Percentiles rank a stretch among this genome's conserved stretches.
phyloP scores from a whole-genome alignment of 2,329 filamentous ascomycete species.

The Drechslerella coelobrocha region DNA sequence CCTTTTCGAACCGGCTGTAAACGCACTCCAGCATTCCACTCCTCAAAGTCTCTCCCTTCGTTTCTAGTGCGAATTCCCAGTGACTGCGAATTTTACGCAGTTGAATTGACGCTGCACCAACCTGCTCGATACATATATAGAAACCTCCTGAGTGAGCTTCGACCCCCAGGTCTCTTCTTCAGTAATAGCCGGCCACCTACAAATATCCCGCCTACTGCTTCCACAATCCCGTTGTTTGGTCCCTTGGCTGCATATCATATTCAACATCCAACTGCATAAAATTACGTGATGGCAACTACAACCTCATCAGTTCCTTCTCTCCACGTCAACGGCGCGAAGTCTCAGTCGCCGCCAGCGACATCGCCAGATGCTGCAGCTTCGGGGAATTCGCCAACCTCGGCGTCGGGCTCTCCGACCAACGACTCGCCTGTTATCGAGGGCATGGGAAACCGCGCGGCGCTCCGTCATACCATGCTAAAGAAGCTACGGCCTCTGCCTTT shows the following conservation, averaged over 20 bases:
- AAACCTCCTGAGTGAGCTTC: no score
- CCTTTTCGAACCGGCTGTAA: slow-evolving; percentile 30
- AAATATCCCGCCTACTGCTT: no score
- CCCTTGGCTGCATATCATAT: not conserved
- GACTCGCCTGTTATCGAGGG: slow-evolving; percentile 55
- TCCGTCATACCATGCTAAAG: slow-evolving; percentile 60
- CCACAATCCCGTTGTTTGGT: not conserved
- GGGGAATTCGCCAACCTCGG: slow-evolving; percentile 23
- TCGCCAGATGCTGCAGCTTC: slow-evolving; percentile 11
- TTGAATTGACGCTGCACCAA: slow-evolving; percentile 34
- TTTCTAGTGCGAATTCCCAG: slow-evolving; percentile 20
- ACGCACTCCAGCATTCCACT: slow-evolving; percentile 24
- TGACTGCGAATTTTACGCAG: slow-evolving; percentile 21
- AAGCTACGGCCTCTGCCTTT: slow-evolving; percentile 61
- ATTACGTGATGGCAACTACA: slow-evolving; percentile 29
- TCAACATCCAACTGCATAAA: not conserved
- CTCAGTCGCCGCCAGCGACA: slow-evolving; percentile 22
- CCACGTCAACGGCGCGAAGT: slow-evolving; percentile 52
- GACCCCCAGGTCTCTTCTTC: no score
- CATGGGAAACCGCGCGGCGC: slow-evolving; percentile 53
- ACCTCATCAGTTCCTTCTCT: slow-evolving; percentile 51
- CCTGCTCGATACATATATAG: no score
- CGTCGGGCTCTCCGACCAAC: slow-evolving; percentile 53
- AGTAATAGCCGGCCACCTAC: no score
- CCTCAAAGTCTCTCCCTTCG: slow-evolving; percentile 9